These are phyloP conservation scores for Skeletonema marinoi DNA, from an alignment of 108 stramenopile species.

Conservation along the genomic window DNA sequence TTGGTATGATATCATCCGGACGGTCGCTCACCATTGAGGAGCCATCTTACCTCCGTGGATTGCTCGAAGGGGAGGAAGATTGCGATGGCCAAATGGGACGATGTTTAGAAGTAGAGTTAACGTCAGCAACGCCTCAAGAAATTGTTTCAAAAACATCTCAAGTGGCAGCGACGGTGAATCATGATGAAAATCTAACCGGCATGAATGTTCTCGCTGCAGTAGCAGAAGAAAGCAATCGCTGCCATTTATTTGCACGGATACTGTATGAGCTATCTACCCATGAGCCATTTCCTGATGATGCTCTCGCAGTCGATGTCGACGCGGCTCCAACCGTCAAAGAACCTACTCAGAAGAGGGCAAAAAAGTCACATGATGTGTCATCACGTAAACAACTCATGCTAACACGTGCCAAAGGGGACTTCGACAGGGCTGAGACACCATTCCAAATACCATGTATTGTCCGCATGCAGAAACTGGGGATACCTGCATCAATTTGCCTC, in stretches of 20 bases:
- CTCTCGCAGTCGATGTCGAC: not conserved
- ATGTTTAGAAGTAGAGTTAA: not conserved
- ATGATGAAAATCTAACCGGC: no score
- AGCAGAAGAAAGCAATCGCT: not conserved
- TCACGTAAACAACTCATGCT: not conserved
- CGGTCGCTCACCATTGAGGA: not conserved
- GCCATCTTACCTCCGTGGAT: not conserved
- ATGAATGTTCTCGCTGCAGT: no score
- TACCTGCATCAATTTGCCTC: slow-evolving; percentile 1
- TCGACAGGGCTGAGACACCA: not conserved
- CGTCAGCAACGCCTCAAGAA: not conserved
- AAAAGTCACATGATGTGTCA: not conserved
- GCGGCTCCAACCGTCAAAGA: not conserved
- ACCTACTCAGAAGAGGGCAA: not conserved
- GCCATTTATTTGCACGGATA: slow-evolving; percentile 21
- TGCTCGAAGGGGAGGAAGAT: not conserved
- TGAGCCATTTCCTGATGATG: not conserved
- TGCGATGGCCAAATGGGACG: not conserved
- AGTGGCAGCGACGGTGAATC: not conserved
- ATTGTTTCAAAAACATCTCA: not conserved
- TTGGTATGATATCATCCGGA: not conserved
- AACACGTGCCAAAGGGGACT: not conserved
- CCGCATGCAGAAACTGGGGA: not conserved
- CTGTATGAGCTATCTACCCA: slow-evolving; percentile 22
- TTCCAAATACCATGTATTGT: not conserved